Base-by-base conservation (phyloP, 2,329 filamentous ascomycete species). In the Pseudogymnoascus verrucosus region DNA sequence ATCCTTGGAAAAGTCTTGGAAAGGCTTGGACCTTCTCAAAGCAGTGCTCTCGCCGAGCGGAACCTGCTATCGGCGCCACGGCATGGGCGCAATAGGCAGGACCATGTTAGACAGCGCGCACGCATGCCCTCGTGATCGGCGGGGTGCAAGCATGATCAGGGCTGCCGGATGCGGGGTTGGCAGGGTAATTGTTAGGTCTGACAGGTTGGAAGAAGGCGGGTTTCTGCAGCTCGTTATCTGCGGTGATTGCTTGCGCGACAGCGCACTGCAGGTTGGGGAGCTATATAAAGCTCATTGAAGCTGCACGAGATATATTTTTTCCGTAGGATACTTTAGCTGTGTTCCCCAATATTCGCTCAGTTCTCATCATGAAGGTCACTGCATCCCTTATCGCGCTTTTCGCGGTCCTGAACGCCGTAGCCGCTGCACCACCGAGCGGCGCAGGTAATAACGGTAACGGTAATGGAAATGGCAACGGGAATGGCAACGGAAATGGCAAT, bases 301-400 rank as follows among this genome's bases (percentile, higher is more conserved):
- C 47, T 54, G 14, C 26, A 51, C 12, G 23, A n/a, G 4, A 2
- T 54, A 54, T 2, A 14, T 31, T 54, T 54, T 21, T 54, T 54
- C 26, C 4, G 47, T 31, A 31, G 47, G 14, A 19, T 54, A 31
- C 26, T 54, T 54, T 54, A n/a, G 26, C 26, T 16, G 47, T 51
- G 44, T 31, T 54, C 16, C 26, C 26, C 14, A 3, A 54, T 54
- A 7, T 54, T 2, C n/a, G 26, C 6, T 54, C 26, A 54, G 5
- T 54, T 31, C n/a, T 4, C 57, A 60, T 60, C 57, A 60, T 60
- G 57, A 60, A 60, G 57, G 19, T 60, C 31, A 39, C 57, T n/a
- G 31, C 39, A 31, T 54, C 47, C 21, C 31, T 60, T 34, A 1
- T 21, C 31, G 31, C 26, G 28, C 34, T 40, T 39, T 60, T 60